Conservation (phyloP, 179 eudicot genomes). For the Silene coronaria region DNA sequence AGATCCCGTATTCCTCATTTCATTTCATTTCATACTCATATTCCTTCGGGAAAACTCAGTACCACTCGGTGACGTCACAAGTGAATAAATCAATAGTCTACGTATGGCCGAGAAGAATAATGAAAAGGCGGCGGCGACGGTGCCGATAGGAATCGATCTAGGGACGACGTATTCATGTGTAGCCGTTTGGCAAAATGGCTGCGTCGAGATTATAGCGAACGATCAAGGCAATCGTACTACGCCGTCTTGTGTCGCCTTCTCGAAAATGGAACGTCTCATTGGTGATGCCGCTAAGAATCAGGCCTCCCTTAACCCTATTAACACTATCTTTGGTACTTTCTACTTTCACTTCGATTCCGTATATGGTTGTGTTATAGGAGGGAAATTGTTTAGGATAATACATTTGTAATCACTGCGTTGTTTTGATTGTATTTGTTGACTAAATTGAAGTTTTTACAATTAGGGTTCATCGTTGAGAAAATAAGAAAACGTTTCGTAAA, state of each 20-base stretch:
- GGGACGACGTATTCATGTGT: conserved; percentile 22
- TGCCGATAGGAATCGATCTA: conserved; percentile 14
- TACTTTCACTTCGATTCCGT: neutral
- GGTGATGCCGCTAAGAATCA: conserved; percentile 19
- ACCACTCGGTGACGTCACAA: no score
- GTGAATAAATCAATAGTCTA: no score
- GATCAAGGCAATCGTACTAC: conserved; percentile 14
- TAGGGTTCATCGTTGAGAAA: no score
- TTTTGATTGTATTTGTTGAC: no score
- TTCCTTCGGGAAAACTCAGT: no score
- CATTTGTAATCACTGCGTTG: no score
- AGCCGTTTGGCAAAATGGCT: conserved; percentile 14
- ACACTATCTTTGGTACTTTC: conserved; percentile 27
- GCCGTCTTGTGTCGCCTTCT: conserved; percentile 16
- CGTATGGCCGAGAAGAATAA: neutral
- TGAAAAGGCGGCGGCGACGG: neutral
- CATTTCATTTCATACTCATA: no score
- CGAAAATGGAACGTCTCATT: neutral
- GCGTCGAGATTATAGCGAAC: conserved; percentile 10
- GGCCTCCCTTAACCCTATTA: neutral
- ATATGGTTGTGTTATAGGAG: no score
- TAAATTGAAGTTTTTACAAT: no score
- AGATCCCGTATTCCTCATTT: no score
- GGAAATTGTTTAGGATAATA: no score
- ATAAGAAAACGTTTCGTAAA: no score